Percentiles rank a stretch among this genome's conserved stretches.
phyloP scores from a whole-genome alignment of 176 grass and related monocot genomes.

The Saccharum officinarum region DNA sequence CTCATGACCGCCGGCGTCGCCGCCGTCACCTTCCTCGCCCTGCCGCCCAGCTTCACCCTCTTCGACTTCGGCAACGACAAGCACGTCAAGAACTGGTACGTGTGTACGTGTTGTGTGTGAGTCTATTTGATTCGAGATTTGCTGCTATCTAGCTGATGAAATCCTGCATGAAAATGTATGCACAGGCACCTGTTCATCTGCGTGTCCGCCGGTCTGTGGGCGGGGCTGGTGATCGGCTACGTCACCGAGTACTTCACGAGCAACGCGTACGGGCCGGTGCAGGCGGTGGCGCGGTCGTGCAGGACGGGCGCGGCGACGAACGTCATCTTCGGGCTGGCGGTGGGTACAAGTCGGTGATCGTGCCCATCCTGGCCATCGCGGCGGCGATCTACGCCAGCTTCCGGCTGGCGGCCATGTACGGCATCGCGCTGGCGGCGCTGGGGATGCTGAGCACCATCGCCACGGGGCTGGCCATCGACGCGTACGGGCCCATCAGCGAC shows the following conservation, averaged over 20 bases:
- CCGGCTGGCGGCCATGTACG: constrained; percentile 71
- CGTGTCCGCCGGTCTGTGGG: constrained; percentile 55
- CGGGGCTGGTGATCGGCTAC: constrained; percentile 70
- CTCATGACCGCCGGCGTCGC: constrained; percentile 65
- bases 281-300: constrained; percentile 63
- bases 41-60: constrained; percentile 61
- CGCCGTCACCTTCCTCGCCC: constrained; percentile 48
- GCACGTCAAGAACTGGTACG: constrained; percentile 51
- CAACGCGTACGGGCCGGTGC: constrained; percentile 68
- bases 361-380: constrained; percentile 62
- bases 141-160: too few species aligned
- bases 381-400: constrained; percentile 59
- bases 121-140: too few species aligned
- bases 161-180: too few species aligned
- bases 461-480: constrained; percentile 70
- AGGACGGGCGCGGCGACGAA: constrained; percentile 82
- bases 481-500: constrained; percentile 78
- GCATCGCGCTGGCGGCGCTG: constrained; percentile 66
- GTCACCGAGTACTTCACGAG: constrained; percentile 79
- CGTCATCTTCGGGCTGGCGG: constrained; percentile 79
- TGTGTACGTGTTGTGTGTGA: too few species aligned
- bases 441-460: constrained; percentile 91
- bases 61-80: constrained; percentile 65
- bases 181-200: constrained; percentile 64
- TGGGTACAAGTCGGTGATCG: constrained; percentile 86